Evolutionary conservation across 2,329 filamentous ascomycete species (phyloP), one percentile per base, ranked within the genome.

Genomic region (Neonectria sp.): DNA sequence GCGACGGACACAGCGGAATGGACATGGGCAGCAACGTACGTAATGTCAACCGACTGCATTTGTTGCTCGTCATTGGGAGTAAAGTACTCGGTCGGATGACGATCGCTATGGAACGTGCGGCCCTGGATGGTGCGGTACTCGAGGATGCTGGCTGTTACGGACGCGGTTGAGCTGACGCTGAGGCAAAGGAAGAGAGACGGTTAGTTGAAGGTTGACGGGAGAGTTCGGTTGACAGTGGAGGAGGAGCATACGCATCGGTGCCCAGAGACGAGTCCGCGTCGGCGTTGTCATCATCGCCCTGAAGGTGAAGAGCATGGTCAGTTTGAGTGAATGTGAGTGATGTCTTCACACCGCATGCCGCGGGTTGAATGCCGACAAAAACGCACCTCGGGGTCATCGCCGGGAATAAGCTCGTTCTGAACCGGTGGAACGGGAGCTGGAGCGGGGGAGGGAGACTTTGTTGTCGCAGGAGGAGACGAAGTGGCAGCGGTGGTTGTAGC

Each of bases 241-340:
- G 15, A 25, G n/a, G 35, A 24, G 53, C 72, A 68, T 56, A 74
- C 73, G 69, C 69, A 56, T 75, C 71, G 46, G 67, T 65, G 5
- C 73, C 73, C 6, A 74, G 65, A 12, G 73, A 56, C 17, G 73
- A 74, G 63, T 74, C 73, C 55, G 67, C 46, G 27, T 74, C 72
- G 61, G 63, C 60, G 25, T 55, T 24, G 40, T 74, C 68, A 40
- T 72, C 17, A 45, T 68, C 55, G 12, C 24, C 24, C 62, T 67
- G 56, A 40, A 9, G 45, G 35, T 29, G 48, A 40, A 46, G 24
- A 6, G 21, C n/a, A 45, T 3, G 25, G 48, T 51, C 17, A 51
- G 48, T n/a, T n/a, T 27, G 17, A 17, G n/a, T 17, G 48, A 6
- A 25, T 60, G 48, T 4, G 40, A 24, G 48, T 4, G 40, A 17